phyloP scores from a whole-genome alignment of 2,329 filamentous ascomycete genomes.

The Taxawa tesnikishii region DNA sequence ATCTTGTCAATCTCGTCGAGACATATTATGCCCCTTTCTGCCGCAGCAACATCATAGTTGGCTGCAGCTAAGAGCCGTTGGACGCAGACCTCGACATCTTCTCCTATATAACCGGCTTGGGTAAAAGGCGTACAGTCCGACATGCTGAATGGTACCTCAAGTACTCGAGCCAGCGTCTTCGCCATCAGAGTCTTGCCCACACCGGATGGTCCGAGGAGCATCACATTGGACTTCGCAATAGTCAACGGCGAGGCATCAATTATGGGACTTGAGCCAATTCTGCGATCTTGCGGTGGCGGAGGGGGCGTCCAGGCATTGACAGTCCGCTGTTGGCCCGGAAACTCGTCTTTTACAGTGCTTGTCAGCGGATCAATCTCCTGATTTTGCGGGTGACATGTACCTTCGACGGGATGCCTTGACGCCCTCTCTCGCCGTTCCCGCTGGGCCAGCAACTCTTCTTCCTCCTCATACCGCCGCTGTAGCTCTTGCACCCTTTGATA shows the following conservation, averaged over 20 bases:
- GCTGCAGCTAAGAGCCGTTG: conserved; percentile 80
- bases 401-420: conserved; percentile 61
- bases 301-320: conserved; percentile 23
- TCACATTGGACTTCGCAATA: conserved; percentile 90
- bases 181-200: conserved; percentile 95
- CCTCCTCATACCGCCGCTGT: conserved; percentile 65
- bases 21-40: conserved; percentile 88
- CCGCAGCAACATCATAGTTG: conserved; percentile 73
- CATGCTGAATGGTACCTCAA: conserved; percentile 93
- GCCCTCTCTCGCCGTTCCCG: conserved; percentile 57
- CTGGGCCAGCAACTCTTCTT: conserved; percentile 61
- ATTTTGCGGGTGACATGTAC: conserved; percentile 36
- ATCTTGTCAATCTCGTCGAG: conserved; percentile 98
- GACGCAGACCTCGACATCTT: conserved; percentile 93
- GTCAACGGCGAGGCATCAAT: conserved; percentile 50
- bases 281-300: conserved; percentile 15
- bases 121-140: conserved; percentile 94
- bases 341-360: conserved; percentile 36
- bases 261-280: conserved; percentile 27
- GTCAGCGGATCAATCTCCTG: conserved; percentile 13
- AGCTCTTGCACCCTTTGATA: conserved; percentile 76
- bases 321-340: conserved; percentile 47
- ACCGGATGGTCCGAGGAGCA: conserved; percentile 82
- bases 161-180: conserved; percentile 77
- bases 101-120: conserved; percentile 93